Percentiles rank a stretch among this genome's conserved stretches.
Conservation (phyloP, 1,139 yeast species). For the Yamadazyma triangularis region DNA sequence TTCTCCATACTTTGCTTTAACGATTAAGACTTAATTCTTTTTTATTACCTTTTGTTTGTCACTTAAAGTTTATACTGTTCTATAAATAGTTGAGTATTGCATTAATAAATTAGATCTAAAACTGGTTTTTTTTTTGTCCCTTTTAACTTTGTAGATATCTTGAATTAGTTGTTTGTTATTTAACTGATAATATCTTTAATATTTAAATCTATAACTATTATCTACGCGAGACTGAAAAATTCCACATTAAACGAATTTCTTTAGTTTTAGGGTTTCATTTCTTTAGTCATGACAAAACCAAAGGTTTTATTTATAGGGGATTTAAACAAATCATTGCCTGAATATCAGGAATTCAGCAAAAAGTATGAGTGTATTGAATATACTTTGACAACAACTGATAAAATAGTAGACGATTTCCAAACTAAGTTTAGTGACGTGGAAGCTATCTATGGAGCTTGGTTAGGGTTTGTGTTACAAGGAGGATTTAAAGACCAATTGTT, state of each 20-base stretch:
- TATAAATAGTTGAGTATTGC: background rate
- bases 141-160: background rate
- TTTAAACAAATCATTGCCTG: conserved; percentile 31
- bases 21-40: too few relatives aligned
- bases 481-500: conserved; percentile 46
- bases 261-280: background rate
- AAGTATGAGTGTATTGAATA: conserved; percentile 44
- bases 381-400: conserved; percentile 34
- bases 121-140: background rate
- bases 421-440: conserved; percentile 35
- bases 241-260: background rate
- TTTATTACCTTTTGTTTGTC: background rate
- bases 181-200: too few relatives aligned
- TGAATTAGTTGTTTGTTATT: too few relatives aligned
- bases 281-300: conserved; percentile 12
- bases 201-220: too few relatives aligned
- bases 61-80: background rate
- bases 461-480: conserved; percentile 47
- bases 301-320: conserved; percentile 46
- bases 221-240: background rate
- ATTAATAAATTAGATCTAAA: conserved; percentile 1
- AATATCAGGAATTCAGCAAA: conserved; percentile 30
- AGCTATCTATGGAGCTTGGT: conserved; percentile 66
- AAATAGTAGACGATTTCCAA: conserved; percentile 34
- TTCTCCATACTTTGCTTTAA: too few relatives aligned